Evolutionary conservation across 108 stramenopile genomes (phyloP), one percentile per base, ranked within the genome.

Genomic region (Skeletonema menzelii): DNA sequence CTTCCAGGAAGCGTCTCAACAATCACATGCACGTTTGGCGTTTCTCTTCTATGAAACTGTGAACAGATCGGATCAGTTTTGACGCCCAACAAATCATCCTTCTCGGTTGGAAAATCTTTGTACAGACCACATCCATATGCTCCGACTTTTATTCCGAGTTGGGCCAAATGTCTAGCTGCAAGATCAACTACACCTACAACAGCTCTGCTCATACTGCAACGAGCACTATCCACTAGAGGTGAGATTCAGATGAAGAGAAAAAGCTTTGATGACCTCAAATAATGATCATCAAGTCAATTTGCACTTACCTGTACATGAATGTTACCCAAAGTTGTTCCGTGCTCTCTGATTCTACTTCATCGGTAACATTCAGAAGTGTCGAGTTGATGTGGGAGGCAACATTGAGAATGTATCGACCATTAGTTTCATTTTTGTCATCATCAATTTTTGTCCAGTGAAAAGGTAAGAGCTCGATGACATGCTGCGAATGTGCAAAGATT

Each of bases 11-110:
- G 37, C 19, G 80, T 82, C 60, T 82, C 80, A 0, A 77, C 70
- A 22, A 82, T 77, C 4, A 82, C 66, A 72, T 82, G 80, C 4
- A 82, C 80, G 55, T 82, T 82, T 19, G 80, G 80, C 4, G 80
- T 82, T 62, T 82, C 80, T 27, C 26, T 49, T 56, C 80, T 70
- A 3, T 63, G 53, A 66, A 82, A 82, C 26, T 77, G 76, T 4
- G 55, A 35, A 55, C 80, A 82, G 12, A 82, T 82, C 0, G 80
- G 80, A 56, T 82, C 80, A 3, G 76, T 53, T 7, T 27, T 17
- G 5, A 82, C 61, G 2, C 80, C 80, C 15, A 56, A 44, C 1
- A 56, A 64, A 63, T 82, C 80, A 4, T 64, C 46, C 17, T 42
- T 31, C 2, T 40, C 22, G 0, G 56, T 58, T 15, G 72, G 56